A percentile compares a stretch with the other conserved stretches of the same genome.
phyloP scores from a whole-genome alignment of 306 rosid species.

The Sophora flavescens region DNA sequence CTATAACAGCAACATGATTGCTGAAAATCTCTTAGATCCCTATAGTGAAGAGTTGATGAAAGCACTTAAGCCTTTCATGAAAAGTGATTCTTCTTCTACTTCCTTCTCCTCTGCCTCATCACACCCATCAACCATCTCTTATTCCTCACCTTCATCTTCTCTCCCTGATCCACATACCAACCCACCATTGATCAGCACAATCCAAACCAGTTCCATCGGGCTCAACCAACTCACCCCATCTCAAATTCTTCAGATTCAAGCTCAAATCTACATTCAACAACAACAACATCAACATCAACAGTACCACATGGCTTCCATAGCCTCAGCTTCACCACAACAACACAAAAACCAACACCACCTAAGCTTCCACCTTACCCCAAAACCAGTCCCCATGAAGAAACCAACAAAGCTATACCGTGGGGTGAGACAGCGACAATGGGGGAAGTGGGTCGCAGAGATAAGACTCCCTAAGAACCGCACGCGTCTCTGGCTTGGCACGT shows the following conservation, averaged over 20 bases:
- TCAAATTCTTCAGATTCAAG: constrained; percentile 82
- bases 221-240: constrained; percentile 81
- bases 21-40: constrained; percentile 57
- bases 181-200: constrained; percentile 27
- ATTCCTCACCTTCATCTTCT: constrained; percentile 23
- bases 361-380: constrained; percentile 51
- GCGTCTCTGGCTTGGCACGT: constrained; percentile 98
- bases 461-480: constrained; percentile 92
- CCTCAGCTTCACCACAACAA: neutral
- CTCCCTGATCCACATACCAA: constrained; percentile 48
- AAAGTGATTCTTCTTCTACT: constrained; percentile 56
- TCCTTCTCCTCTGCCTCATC: constrained; percentile 19
- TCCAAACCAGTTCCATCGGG: constrained; percentile 59
- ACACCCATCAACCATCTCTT: neutral
- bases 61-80: constrained; percentile 80
- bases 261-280: constrained; percentile 62
- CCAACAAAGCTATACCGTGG: constrained; percentile 82
- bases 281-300: constrained; percentile 43
- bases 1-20: constrained; percentile 43
- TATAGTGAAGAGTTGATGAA: constrained; percentile 73
- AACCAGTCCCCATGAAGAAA: constrained; percentile 76
- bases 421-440: constrained; percentile 96
- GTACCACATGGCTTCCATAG: neutral
- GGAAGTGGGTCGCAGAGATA: constrained; percentile 97
- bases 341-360: constrained; percentile 32